These are phyloP conservation scores for Backusella macrospora DNA, from an alignment of 192 early-diverging fungal genomes.

Conservation along the genomic window DNA sequence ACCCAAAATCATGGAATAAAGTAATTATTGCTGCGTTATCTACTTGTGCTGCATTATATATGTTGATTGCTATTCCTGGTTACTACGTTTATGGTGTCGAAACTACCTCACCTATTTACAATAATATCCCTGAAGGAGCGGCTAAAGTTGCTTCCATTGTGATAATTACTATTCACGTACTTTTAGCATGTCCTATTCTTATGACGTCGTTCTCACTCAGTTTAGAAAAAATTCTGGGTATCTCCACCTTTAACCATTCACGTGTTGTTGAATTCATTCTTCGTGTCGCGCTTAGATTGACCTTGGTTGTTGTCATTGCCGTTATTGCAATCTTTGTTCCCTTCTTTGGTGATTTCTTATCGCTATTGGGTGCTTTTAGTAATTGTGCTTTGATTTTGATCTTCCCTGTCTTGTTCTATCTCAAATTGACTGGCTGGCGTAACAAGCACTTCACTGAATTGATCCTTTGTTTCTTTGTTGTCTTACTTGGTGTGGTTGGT, in stretches of 20 bases:
- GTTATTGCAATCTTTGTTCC: slow-evolving; percentile 68
- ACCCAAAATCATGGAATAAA: slow-evolving; percentile 67
- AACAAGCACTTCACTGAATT: slow-evolving; percentile 31
- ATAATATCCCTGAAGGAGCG: slow-evolving; percentile 62
- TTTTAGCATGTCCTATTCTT: slow-evolving; percentile 77
- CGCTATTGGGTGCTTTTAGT: slow-evolving; percentile 73
- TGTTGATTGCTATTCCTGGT: slow-evolving; percentile 66
- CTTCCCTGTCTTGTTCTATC: slow-evolving; percentile 74
- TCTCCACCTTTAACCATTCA: slow-evolving; percentile 42
- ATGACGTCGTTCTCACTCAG: slow-evolving; percentile 72
- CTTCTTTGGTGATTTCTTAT: slow-evolving; percentile 78
- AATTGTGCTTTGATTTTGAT: slow-evolving; percentile 72
- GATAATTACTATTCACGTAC: slow-evolving; percentile 76
- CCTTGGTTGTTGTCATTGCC: slow-evolving; percentile 56
- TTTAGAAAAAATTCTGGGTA: slow-evolving; percentile 59
- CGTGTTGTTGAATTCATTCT: slow-evolving; percentile 52
- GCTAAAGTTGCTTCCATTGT: slow-evolving; percentile 65
- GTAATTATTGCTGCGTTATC: slow-evolving; percentile 61
- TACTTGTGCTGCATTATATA: slow-evolving; percentile 65
- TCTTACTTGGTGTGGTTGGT: slow-evolving; percentile 39
- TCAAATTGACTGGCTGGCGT: slow-evolving; percentile 65
- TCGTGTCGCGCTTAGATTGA: slow-evolving; percentile 54
- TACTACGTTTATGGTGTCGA: slow-evolving; percentile 72
- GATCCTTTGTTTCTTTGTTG: slow-evolving; percentile 20
- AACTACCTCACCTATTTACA: slow-evolving; percentile 65